Conservation (phyloP, 2,329 filamentous ascomycete genomes). For the Epicoccum nigrum region DNA sequence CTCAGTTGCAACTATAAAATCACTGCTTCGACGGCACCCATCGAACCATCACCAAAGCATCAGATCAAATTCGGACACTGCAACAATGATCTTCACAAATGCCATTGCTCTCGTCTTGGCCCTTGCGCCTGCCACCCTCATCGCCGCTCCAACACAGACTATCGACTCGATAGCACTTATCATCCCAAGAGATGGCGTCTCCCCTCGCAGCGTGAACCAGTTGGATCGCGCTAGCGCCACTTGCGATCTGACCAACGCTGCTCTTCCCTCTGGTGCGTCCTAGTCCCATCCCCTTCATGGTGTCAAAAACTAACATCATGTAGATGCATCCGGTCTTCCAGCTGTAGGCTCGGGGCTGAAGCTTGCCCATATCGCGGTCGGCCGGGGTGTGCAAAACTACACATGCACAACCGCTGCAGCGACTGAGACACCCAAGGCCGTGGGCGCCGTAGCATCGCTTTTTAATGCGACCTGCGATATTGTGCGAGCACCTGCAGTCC, state of each 20-base stretch:
- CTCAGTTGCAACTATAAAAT: conserved; percentile 14
- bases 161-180: conserved; percentile 28
- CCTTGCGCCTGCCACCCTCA: conserved; percentile 39
- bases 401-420: conserved; percentile 71
- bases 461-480: conserved; percentile 87
- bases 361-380: conserved; percentile 80
- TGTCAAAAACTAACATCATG: conserved; percentile 24
- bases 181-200: conserved; percentile 22
- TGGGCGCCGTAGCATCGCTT: conserved; percentile 80
- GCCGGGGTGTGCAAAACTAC: conserved; percentile 93
- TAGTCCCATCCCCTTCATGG: background rate
- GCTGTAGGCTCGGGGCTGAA: conserved; percentile 64
- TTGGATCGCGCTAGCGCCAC: conserved; percentile 30
- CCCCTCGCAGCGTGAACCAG: conserved; percentile 25
- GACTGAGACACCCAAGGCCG: conserved; percentile 65
- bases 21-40: conserved; percentile 1
- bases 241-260: conserved; percentile 38
- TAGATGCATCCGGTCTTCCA: conserved; percentile 66
- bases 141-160: conserved; percentile 42
- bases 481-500: conserved; percentile 69
- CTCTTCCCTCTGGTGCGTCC: conserved; percentile 41
- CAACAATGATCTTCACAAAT: conserved; percentile 44
- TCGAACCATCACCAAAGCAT: background rate
- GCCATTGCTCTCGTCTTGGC: conserved; percentile 41
- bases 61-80: background rate